phyloP scores from a whole-genome alignment of 495 filamentous ascomycete species.

The Neurospora tetrasperma region DNA sequence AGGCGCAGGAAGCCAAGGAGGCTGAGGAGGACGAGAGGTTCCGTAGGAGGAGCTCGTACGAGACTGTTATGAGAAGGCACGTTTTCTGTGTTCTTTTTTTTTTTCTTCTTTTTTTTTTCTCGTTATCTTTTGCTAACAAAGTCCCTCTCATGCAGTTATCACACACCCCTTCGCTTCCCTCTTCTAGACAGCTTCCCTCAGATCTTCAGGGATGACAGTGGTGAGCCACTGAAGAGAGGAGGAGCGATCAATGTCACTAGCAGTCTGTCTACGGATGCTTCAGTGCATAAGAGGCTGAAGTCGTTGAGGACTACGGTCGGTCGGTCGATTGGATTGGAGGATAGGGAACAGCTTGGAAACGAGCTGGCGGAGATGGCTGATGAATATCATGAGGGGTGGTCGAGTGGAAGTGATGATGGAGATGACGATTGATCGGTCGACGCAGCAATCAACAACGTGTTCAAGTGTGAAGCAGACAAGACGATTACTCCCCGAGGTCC shows the following conservation, averaged over 20 bases:
- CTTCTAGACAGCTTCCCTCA: conserved; percentile 71
- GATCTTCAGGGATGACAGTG: conserved; percentile 45
- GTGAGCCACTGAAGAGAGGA: conserved; percentile 19
- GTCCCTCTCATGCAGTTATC: conserved; percentile 17
- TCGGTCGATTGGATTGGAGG: conserved; percentile 53
- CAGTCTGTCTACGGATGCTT: conserved; percentile 63
- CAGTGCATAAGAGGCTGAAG: conserved; percentile 59
- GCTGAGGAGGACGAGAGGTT: conserved; percentile 7
- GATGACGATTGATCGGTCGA: conserved; percentile 49
- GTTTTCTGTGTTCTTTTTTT: background rate
- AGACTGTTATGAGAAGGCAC: conserved; percentile 17
- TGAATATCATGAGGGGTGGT: conserved; percentile 83
- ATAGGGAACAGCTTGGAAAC: conserved; percentile 71
- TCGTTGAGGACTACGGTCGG: conserved; percentile 49
- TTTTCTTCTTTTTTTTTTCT: too few relatives aligned
- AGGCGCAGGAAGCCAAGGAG: conserved; percentile 7
- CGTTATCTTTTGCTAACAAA: conserved; percentile 1
- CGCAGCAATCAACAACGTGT: background rate
- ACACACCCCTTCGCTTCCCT: conserved; percentile 56
- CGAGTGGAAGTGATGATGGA: conserved; percentile 71
- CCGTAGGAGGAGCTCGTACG: conserved; percentile 11
- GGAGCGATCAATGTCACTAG: conserved; percentile 47
- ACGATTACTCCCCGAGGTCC: conserved; percentile 27
- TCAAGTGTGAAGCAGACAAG: conserved; percentile 24
- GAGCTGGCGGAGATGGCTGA: conserved; percentile 79